phyloP scores from a whole-genome alignment of 495 filamentous ascomycete genomes.

The Hypoxylon rickii region DNA sequence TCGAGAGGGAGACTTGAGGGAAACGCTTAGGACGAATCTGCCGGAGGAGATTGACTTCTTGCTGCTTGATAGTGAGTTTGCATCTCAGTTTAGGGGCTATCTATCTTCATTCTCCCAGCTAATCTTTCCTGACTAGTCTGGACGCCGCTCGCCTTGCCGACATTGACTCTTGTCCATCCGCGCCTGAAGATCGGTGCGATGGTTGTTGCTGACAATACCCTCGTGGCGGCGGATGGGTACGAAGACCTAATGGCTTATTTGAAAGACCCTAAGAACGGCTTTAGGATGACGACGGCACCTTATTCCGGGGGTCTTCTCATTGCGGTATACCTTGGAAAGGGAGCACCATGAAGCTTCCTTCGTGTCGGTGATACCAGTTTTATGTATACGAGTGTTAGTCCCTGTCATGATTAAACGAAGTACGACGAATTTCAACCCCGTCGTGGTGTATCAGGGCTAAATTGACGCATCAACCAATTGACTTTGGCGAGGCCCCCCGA shows the following conservation, averaged over 20 bases:
- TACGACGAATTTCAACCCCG: too few relatives aligned
- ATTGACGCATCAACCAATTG: too few relatives aligned
- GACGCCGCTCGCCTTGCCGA: constrained; percentile 56
- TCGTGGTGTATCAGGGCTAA: too few relatives aligned
- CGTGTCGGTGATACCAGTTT: too few relatives aligned
- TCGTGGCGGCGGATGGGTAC: constrained; percentile 42
- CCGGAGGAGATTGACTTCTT: constrained; percentile 54
- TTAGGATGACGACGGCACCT: constrained; percentile 27
- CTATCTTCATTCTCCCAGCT: too few relatives aligned
- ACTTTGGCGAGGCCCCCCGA: too few relatives aligned
- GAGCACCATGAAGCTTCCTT: background rate
- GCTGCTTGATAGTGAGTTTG: constrained; percentile 58
- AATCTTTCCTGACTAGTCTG: constrained; percentile 49
- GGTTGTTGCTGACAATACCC: constrained; percentile 57
- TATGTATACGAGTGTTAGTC: too few relatives aligned
- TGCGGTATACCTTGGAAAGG: constrained; percentile 19
- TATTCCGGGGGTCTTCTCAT: constrained; percentile 26
- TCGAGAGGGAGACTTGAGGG: constrained; percentile 56
- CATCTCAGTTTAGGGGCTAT: too few relatives aligned
- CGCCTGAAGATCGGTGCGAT: constrained; percentile 52
- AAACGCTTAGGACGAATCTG: constrained; percentile 52
- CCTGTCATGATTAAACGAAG: too few relatives aligned
- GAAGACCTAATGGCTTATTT: constrained; percentile 33
- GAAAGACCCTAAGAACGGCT: constrained; percentile 36
- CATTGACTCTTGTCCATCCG: constrained; percentile 52